Percentiles rank a stretch among this genome's conserved stretches.
Conservation (phyloP, 768 basidiomycete genomes). For the Mycena galericulata region DNA sequence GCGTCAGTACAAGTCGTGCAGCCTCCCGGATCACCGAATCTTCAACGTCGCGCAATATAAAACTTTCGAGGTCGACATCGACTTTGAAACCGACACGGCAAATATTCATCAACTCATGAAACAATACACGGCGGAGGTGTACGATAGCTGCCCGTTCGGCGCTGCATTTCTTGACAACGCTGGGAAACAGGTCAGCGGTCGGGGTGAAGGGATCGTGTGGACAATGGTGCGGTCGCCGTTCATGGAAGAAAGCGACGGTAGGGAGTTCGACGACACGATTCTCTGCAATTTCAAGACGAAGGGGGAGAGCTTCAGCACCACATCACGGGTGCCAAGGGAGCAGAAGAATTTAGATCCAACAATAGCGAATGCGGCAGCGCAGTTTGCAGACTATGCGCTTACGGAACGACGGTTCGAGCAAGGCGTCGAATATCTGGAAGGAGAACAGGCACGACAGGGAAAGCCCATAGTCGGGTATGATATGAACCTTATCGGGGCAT, state of each 20-base stretch:
- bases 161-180: conserved; percentile 26
- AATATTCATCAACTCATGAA: conserved; percentile 28
- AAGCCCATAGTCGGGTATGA: conserved; percentile 13
- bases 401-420: conserved; percentile 36
- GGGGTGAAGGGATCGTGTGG: conserved; percentile 39
- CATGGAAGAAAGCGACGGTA: conserved; percentile 19
- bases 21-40: conserved; percentile 34
- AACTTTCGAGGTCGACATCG: conserved; percentile 35
- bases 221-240: conserved; percentile 33
- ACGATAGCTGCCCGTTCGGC: conserved; percentile 33
- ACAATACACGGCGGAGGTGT: conserved; percentile 35
- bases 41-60: conserved; percentile 35
- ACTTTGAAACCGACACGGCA: conserved; percentile 17
- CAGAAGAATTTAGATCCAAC: neutral
- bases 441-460: conserved; percentile 31
- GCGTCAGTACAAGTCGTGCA: conserved; percentile 32
- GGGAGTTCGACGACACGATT: conserved; percentile 24
- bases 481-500: conserved; percentile 31
- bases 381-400: conserved; percentile 35
- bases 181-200: conserved; percentile 27
- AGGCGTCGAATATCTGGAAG: conserved; percentile 37
- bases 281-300: conserved; percentile 41
- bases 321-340: conserved; percentile 20
- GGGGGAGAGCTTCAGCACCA: conserved; percentile 30
- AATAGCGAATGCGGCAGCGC: neutral